Evolutionary conservation across 306 rosid genomes (phyloP).

Genomic region (Sicyos baderoa): DNA sequence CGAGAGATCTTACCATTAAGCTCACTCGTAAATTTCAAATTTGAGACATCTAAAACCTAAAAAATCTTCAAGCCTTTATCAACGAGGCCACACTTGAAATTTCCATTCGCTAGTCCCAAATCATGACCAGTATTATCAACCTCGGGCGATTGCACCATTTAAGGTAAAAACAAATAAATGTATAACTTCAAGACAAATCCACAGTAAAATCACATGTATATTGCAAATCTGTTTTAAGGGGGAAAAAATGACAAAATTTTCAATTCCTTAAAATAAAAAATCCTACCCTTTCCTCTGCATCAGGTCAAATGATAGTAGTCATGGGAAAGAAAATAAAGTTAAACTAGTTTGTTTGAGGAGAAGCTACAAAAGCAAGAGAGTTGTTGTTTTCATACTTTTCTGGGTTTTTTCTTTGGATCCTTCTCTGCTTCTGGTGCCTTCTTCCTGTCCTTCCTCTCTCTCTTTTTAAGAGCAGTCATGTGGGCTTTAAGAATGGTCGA

Average conservation of each 20-base stretch:
- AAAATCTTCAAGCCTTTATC: no score
- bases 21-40: no score
- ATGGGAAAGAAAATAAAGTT: conserved; percentile 1
- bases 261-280: conserved; percentile 5
- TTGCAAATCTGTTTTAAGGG: neutral
- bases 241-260: conserved; percentile 12
- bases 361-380: neutral
- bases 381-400: conserved; percentile 21
- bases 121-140: neutral
- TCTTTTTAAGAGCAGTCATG: conserved; percentile 93
- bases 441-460: conserved; percentile 95
- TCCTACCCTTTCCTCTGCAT: conserved; percentile 4
- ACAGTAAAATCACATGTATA: neutral
- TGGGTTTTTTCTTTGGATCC: conserved; percentile 44
- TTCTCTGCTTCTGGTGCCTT: conserved; percentile 57
- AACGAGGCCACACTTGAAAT: no score
- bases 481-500: conserved; percentile 91
- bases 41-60: no score
- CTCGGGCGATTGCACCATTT: neutral
- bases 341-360: neutral
- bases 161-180: neutral
- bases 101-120: neutral
- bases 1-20: no score
- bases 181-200: no score
- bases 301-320: conserved; percentile 11